Conservation (phyloP, 2,329 filamentous ascomycete genomes). For the Didymella lethalis region DNA sequence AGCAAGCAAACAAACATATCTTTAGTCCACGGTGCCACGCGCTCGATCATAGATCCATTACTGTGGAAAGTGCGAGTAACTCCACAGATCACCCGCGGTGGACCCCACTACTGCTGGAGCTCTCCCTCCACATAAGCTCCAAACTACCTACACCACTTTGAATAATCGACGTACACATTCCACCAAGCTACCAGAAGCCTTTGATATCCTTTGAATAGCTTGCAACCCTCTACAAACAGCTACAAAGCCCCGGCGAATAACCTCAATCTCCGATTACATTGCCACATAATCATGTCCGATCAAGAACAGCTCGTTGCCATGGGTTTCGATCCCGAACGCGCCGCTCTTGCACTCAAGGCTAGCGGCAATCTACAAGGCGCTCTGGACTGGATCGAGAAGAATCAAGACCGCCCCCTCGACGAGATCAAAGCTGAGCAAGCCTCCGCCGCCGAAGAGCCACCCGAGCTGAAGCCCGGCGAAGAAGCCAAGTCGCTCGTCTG, state of each 20-base stretch:
- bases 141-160: constrained; percentile 4
- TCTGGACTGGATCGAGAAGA: constrained; percentile 92
- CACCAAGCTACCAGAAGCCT: background rate
- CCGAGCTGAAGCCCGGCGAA: constrained; percentile 73
- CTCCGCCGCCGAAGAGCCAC: constrained; percentile 60
- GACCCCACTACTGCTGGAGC: constrained; percentile 20
- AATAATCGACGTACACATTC: background rate
- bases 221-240: background rate
- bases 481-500: constrained; percentile 84
- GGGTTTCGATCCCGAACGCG: constrained; percentile 83
- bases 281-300: constrained; percentile 56
- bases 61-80: constrained; percentile 22
- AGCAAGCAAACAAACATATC: background rate
- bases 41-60: constrained; percentile 5
- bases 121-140: constrained; percentile 16
- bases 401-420: constrained; percentile 85
- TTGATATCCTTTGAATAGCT: constrained; percentile 1
- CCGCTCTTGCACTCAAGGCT: constrained; percentile 84
- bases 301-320: constrained; percentile 69
- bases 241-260: constrained; percentile 2
- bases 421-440: constrained; percentile 67
- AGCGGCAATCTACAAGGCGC: constrained; percentile 83
- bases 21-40: background rate
- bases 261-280: constrained; percentile 12
- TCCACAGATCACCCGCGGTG: constrained; percentile 17